Evolutionary conservation across 2,329 filamentous ascomycete genomes (phyloP), one percentile per base, ranked within the genome.

Genomic region (Pseudopithomyces chartarum): DNA sequence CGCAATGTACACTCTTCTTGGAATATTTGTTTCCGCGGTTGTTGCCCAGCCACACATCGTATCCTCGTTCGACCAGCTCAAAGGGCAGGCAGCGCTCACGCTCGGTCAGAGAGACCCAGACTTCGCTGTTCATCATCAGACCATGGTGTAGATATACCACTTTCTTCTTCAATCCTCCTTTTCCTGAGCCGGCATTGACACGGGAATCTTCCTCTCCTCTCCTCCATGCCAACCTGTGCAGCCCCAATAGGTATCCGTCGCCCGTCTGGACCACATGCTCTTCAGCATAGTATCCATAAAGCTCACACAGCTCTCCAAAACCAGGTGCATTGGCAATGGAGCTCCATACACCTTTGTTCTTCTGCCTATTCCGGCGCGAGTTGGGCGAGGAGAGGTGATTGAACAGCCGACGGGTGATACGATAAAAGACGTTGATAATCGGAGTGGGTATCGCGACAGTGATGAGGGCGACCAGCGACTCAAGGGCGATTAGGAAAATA

Each of bases 21-120:
- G 92, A 97, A 79, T 99, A 99, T 74, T 99, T 99, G 83, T 99
- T 99, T 48, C 95, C 95, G 34, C 95, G 88, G 71, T 99, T 99
- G 76, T 99, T 99, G 49, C 95, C 95, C 60, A 99, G 83, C 91
- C 95, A 99, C 62, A 98, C 94, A 80, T 99, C 95, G 68, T 96
- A 99, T 2, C 95, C 95, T 68, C 86, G 85, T 69, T 97, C 92
- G 0, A 96, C 92, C 42, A 99, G 81, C 64, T 90, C 85, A 73
- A 99, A 98, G 0, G 95, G 92, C 38, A 99, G 81, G 64, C 90
- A 94, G 65, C 93, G 85, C 75, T 96, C 85, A 65, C 89, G 87
- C 64, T 97, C 91, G 0, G 94, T 96, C 71, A 94, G 79, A 71
- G 92, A 96, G 8, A 98, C 91, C 95, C 95, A 99, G 33, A 99